A percentile compares a stretch with the other conserved stretches of the same genome.
Evolutionary conservation across 345 rosid genomes (phyloP).

Genomic region (Stellera chamaejasme): DNA sequence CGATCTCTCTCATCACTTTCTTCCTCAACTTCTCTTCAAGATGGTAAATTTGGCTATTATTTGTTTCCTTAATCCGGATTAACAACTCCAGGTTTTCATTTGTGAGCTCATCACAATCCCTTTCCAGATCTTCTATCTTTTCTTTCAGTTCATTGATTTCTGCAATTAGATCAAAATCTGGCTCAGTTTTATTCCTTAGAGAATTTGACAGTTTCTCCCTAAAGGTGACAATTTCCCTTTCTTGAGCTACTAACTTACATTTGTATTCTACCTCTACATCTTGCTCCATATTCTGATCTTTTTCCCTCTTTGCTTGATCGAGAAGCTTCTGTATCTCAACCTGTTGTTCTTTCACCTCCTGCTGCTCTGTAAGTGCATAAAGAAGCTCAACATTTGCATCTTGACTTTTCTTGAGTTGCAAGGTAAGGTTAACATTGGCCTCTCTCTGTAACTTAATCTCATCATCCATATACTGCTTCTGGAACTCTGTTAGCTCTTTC

Average conservation of each 20-base stretch:
- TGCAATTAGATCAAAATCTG: constrained; percentile 13
- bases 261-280: constrained; percentile 17
- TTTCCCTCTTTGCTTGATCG: constrained; percentile 24
- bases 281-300: constrained; percentile 7
- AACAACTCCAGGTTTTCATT: constrained; percentile 52
- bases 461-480: constrained; percentile 32
- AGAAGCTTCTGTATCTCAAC: constrained; percentile 22
- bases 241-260: constrained; percentile 24
- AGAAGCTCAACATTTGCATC: constrained; percentile 58
- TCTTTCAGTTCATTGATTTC: constrained; percentile 34
- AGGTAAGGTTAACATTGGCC: constrained; percentile 27
- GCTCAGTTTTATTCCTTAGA: constrained; percentile 5
- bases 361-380: constrained; percentile 43
- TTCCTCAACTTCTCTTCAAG: constrained; percentile 24
- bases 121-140: constrained; percentile 45
- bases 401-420: constrained; percentile 52
- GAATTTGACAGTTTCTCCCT: constrained; percentile 23
- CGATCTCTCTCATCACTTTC: constrained; percentile 25
- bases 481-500: constrained; percentile 8
- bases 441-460: constrained; percentile 42
- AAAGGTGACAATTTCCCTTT: constrained; percentile 24
- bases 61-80: constrained; percentile 31
- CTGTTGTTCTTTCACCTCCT: constrained; percentile 25
- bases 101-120: constrained; percentile 56
- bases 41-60: constrained; percentile 8